Base-by-base conservation (phyloP, 495 filamentous ascomycete species). In the Penicillium riverlandense region DNA sequence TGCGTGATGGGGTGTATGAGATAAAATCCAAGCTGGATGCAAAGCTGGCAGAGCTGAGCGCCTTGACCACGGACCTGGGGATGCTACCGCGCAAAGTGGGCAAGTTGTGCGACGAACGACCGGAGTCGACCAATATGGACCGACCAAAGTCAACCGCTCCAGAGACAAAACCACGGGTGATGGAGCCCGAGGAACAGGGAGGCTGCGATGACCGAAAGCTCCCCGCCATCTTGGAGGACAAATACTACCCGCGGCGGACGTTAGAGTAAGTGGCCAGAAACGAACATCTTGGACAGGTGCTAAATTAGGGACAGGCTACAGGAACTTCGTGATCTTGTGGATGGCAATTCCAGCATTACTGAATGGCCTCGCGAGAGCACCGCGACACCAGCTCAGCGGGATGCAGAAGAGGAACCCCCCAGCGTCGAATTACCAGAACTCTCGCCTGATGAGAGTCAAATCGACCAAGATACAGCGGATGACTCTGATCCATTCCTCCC, bases 201-300 rank as follows among this genome's bases (percentile, higher is more conserved):
- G 49, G 29, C 1, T 7, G 40, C 14, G 78, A 50, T 56, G 82
- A 87, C 51, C 85, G 83, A 29, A 75, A 75, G 50, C 62, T 98
- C 43, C 86, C 91, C 7, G 79, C 85, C 0, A 96, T 98, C 39
- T 59, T 80, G 40, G 92, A 98, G 63, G 83, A 86, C 56, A 92
- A 90, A 62, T 66, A 66, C 32, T 94, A 79, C 53, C 84, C 84
- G 11, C 70, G 88, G 44, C 70, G 68, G 44, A 90, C 87, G 3
- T 64, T 92, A 47, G 85, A 82, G 86, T 94, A 72, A 52, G 80
- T 59, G 15, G 11, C 1, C 29, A 11, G 0, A 22, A 6, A 16
- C 32, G 8, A 14, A 8, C 4, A 6, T 35, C 42, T 30, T 38
- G 39, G 1, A 34, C 3, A 39, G 47, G 50, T 52, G 37, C 63